A percentile compares a stretch with the other conserved stretches of the same genome.
These are phyloP conservation scores for Iodosphaeria phyllophila DNA, from an alignment of 2,329 filamentous ascomycete species.

Conservation along the genomic window DNA sequence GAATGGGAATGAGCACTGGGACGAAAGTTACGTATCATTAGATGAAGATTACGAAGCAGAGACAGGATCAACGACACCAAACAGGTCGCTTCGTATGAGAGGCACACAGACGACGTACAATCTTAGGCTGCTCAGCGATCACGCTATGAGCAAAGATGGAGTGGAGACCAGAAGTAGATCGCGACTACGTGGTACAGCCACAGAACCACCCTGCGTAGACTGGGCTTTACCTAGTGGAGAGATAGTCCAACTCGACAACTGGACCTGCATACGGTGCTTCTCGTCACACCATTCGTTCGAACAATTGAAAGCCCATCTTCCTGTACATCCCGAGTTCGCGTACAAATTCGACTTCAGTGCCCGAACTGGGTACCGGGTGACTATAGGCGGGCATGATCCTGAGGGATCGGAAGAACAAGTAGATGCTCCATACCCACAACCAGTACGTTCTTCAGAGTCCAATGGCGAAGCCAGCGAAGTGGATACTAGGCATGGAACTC, in stretches of 20 bases:
- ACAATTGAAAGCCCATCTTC: constrained; percentile 30
- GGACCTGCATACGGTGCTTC: constrained; percentile 31
- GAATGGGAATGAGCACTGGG: no score
- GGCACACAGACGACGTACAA: constrained; percentile 35
- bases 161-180: constrained; percentile 22
- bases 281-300: constrained; percentile 24
- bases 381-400: constrained; percentile 10
- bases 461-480: no score
- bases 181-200: constrained; percentile 9
- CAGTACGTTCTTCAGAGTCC: no score
- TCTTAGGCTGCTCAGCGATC: constrained; percentile 37
- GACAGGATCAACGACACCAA: constrained; percentile 31
- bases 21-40: no score
- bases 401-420: constrained; percentile 2
- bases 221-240: constrained; percentile 25
- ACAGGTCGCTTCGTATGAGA: constrained; percentile 28
- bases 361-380: constrained; percentile 7
- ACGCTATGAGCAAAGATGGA: constrained; percentile 31
- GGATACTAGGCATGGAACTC: no score
- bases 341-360: constrained; percentile 18
- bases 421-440: no score
- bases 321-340: constrained; percentile 24
- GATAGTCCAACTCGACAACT: constrained; percentile 26
- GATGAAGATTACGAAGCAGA: constrained; percentile 20
- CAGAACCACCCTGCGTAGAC: constrained; percentile 17